A percentile compares a stretch with the other conserved stretches of the same genome.
Conservation (phyloP, 2,329 filamentous ascomycete species). For the Zopfia rhizophila region DNA sequence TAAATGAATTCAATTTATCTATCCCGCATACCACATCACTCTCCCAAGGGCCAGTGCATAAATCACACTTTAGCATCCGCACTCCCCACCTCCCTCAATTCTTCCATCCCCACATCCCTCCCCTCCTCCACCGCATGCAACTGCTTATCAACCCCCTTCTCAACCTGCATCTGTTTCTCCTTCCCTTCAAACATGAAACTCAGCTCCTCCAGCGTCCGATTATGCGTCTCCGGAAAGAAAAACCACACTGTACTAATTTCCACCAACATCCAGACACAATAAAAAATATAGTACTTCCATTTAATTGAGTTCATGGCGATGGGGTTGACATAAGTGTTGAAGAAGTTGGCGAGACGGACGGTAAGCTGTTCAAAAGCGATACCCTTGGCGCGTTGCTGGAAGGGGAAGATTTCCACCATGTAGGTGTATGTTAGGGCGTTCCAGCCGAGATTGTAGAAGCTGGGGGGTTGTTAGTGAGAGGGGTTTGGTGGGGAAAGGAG, state of each 20-base stretch:
- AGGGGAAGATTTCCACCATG: slow-evolving; percentile 70
- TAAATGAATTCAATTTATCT: no score
- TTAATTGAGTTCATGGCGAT: slow-evolving; percentile 66
- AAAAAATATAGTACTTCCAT: slow-evolving; percentile 67
- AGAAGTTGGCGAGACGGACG: slow-evolving; percentile 61
- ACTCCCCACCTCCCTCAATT: no score
- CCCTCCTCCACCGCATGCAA: no score
- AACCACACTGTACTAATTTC: slow-evolving; percentile 67
- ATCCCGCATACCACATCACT: no score
- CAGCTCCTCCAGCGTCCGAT: slow-evolving; percentile 69
- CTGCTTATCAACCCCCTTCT: no score
- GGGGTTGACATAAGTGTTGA: slow-evolving; percentile 64
- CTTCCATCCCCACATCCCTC: no score
- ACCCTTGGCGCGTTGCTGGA: slow-evolving; percentile 66
- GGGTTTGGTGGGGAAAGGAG: slow-evolving; percentile 20
- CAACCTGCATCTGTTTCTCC: no score
- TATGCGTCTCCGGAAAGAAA: slow-evolving; percentile 70
- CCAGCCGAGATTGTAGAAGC: slow-evolving; percentile 66
- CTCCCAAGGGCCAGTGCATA: no score
- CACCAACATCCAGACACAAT: slow-evolving; percentile 65
- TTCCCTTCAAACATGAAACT: no score
- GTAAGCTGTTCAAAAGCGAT: slow-evolving; percentile 68
- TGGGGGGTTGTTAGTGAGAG: slow-evolving; percentile 26
- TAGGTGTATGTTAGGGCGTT: slow-evolving; percentile 70
- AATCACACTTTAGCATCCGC: no score